Conservation (phyloP, 345 rosid species). For the Rubroshorea leprosula region DNA sequence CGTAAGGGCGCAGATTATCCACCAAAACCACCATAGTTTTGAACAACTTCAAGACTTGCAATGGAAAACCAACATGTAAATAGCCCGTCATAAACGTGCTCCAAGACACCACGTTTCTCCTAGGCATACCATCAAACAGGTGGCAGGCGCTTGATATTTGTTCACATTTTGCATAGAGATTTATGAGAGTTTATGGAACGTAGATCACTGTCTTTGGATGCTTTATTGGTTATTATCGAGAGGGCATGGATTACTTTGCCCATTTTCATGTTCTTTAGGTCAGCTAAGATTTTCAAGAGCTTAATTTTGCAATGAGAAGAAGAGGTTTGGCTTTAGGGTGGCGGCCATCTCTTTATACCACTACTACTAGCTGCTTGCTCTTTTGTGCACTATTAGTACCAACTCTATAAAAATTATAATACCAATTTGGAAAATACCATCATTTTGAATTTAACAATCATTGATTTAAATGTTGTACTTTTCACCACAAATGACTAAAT, state of each 20-base stretch:
- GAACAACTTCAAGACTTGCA: constrained; percentile 49
- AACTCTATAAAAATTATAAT: too few relatives aligned
- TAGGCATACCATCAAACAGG: constrained; percentile 55
- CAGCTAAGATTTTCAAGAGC: constrained; percentile 51
- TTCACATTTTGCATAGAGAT: constrained; percentile 51
- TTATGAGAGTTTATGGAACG: constrained; percentile 43
- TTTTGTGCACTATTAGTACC: too few relatives aligned
- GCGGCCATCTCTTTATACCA: not conserved
- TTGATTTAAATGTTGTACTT: too few relatives aligned
- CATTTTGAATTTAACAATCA: too few relatives aligned
- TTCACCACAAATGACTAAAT: too few relatives aligned
- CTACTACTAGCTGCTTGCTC: too few relatives aligned
- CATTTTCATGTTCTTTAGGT: constrained; percentile 29
- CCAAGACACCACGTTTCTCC: constrained; percentile 65
- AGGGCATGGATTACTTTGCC: constrained; percentile 63
- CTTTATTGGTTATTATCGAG: constrained; percentile 28
- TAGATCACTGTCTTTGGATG: constrained; percentile 5
- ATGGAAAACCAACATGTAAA: constrained; percentile 37
- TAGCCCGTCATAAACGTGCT: constrained; percentile 69
- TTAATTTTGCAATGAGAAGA: constrained; percentile 15
- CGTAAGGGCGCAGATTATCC: constrained; percentile 42
- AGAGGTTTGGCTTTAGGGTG: constrained; percentile 2
- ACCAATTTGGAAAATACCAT: too few relatives aligned
- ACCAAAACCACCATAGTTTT: constrained; percentile 43
- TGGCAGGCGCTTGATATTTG: constrained; percentile 39